Conservation (phyloP, 1,139 yeast species). For the Candida tropicalis region DNA sequence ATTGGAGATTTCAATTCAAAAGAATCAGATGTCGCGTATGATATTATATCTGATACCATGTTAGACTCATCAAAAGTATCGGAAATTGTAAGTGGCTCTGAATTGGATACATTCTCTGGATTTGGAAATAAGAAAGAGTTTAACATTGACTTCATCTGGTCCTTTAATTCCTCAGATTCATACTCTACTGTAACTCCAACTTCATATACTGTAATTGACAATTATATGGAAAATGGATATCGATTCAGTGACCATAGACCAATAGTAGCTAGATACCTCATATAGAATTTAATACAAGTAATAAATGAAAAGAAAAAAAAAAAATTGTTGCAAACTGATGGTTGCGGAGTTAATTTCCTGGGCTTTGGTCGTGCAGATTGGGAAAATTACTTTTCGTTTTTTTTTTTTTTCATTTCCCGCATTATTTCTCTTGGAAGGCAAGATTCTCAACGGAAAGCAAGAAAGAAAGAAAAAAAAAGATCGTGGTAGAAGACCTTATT, state of each 20-base stretch:
- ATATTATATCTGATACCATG: constrained; percentile 28
- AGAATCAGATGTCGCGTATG: constrained; percentile 21
- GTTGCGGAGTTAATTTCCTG: not conserved
- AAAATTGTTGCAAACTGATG: not conserved
- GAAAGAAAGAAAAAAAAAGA: not conserved
- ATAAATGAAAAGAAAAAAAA: too few species aligned
- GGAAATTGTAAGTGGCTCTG: constrained; percentile 23
- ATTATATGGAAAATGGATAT: constrained; percentile 23
- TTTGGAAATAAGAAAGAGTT: constrained; percentile 27
- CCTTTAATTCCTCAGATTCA: not conserved
- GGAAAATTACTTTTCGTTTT: not conserved
- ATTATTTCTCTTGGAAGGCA: not conserved
- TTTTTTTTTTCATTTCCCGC: constrained; percentile 4
- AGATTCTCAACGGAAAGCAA: not conserved
- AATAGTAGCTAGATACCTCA: constrained; percentile 29
- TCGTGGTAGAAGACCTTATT: too few species aligned
- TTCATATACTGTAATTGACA: constrained; percentile 37
- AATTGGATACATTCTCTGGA: constrained; percentile 42
- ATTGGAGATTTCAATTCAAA: constrained; percentile 39
- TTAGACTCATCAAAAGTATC: constrained; percentile 26
- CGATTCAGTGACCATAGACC: constrained; percentile 51
- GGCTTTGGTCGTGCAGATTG: not conserved
- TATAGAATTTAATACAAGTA: not conserved
- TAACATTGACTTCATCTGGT: constrained; percentile 34
- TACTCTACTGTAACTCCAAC: constrained; percentile 23